Percentiles rank a stretch among this genome's conserved stretches.
phyloP scores from a whole-genome alignment of 306 rosid species.

The Herpetospermum pedunculosum region DNA sequence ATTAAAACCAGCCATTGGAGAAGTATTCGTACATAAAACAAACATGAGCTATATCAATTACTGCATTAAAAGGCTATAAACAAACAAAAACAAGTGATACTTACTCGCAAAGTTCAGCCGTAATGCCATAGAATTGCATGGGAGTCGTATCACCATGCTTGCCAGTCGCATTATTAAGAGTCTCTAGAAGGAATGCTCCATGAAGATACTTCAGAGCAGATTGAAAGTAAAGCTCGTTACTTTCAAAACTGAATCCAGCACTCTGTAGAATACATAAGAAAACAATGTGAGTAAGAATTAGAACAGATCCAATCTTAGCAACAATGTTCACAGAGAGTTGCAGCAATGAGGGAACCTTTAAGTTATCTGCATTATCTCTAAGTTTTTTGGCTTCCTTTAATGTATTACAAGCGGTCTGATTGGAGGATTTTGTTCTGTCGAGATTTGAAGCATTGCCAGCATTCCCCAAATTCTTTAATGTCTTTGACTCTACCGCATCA shows the following conservation, averaged over 20 bases:
- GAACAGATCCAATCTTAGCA: slow-evolving; percentile 12
- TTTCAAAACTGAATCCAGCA: slow-evolving; percentile 59
- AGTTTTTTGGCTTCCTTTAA: slow-evolving; percentile 52
- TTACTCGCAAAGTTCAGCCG: slow-evolving; percentile 72
- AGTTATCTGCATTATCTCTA: slow-evolving; percentile 48
- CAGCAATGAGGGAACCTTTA: slow-evolving; percentile 44
- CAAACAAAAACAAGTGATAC: background rate
- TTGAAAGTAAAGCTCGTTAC: slow-evolving; percentile 69
- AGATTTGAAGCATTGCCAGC: slow-evolving; percentile 30
- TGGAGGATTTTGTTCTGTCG: slow-evolving; percentile 21
- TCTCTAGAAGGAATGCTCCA: slow-evolving; percentile 58
- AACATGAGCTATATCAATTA: background rate
- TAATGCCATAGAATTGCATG: slow-evolving; percentile 42
- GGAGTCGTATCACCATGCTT: slow-evolving; percentile 48
- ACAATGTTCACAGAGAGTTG: slow-evolving; percentile 14
- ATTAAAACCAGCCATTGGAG: background rate
- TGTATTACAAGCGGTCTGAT: slow-evolving; percentile 29
- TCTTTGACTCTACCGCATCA: slow-evolving; percentile 25
- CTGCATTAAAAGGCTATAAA: background rate
- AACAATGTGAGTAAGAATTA: background rate
- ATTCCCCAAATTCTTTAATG: slow-evolving; percentile 22
- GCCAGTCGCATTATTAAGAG: slow-evolving; percentile 33
- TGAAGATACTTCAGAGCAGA: slow-evolving; percentile 86
- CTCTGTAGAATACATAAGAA: slow-evolving; percentile 24
- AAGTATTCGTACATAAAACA: background rate